phyloP scores from a whole-genome alignment of 331 rosid species.

The Quercus lobata region DNA sequence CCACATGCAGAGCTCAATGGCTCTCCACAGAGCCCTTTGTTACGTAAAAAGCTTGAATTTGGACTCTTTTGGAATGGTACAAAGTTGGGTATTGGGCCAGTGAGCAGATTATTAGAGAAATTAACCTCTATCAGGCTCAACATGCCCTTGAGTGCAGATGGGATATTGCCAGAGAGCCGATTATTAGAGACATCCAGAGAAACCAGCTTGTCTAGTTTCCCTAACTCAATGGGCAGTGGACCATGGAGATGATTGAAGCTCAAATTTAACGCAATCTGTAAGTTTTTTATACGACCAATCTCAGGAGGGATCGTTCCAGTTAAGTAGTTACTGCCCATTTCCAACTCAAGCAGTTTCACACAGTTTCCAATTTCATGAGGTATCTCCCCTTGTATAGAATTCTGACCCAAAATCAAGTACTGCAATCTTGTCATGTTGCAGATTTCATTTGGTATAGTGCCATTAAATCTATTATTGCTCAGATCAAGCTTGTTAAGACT shows the following conservation, averaged over 20 bases:
- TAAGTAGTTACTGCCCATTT: constrained; percentile 82
- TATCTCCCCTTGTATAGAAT: constrained; percentile 86
- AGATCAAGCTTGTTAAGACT: constrained; percentile 95
- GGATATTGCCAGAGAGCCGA: constrained; percentile 73
- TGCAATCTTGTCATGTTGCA: constrained; percentile 84
- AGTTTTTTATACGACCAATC: constrained; percentile 89
- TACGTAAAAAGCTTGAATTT: constrained; percentile 73
- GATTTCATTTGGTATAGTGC: constrained; percentile 77
- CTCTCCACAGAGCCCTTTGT: constrained; percentile 91
- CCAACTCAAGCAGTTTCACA: constrained; percentile 75
- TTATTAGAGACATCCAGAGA: constrained; percentile 89
- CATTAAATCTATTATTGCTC: constrained; percentile 88
- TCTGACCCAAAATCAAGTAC: constrained; percentile 81
- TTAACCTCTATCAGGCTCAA: constrained; percentile 96
- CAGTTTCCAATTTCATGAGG: constrained; percentile 92
- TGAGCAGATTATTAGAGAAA: constrained; percentile 86
- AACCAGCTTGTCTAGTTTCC: constrained; percentile 94
- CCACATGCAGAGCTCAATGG: constrained; percentile 72
- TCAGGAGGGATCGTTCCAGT: constrained; percentile 88
- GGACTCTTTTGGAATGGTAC: constrained; percentile 93
- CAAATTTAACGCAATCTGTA: constrained; percentile 91
- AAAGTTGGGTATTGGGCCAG: constrained; percentile 76
- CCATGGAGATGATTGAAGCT: constrained; percentile 93
- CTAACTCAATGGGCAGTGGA: constrained; percentile 73
- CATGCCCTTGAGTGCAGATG: constrained; percentile 86